These are phyloP conservation scores for Mortierella sp. DNA, from an alignment of 371 early-diverging fungal species.

Conservation along the genomic window DNA sequence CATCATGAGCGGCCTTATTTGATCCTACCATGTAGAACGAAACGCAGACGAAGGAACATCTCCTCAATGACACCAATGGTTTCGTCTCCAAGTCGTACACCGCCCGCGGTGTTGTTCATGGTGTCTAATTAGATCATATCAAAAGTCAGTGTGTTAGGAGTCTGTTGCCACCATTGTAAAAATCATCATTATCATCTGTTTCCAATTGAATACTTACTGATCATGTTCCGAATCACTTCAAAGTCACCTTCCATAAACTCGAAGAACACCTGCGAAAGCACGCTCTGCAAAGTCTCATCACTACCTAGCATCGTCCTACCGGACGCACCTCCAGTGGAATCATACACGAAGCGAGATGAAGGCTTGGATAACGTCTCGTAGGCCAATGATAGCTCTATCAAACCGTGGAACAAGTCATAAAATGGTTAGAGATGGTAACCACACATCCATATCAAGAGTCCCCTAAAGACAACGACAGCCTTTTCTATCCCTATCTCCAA, in stretches of 20 bases:
- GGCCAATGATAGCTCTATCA: conserved; percentile 66
- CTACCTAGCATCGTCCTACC: conserved; percentile 52
- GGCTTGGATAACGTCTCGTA: conserved; percentile 74
- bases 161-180: not conserved
- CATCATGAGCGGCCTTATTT: no score
- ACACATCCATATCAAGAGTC: no score
- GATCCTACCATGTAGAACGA: conserved; percentile 66
- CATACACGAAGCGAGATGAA: conserved; percentile 63
- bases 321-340: conserved; percentile 59
- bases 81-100: conserved; percentile 71
- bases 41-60: conserved; percentile 66
- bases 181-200: not conserved
- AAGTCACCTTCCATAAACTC: conserved; percentile 79
- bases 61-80: conserved; percentile 68
- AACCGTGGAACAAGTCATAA: no score
- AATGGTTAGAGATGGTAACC: no score
- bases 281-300: conserved; percentile 65
- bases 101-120: conserved; percentile 44
- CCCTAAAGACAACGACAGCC: no score
- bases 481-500: no score
- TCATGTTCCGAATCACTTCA: conserved; percentile 69
- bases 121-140: conserved; percentile 17
- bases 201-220: conserved; percentile 57
- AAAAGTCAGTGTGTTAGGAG: not conserved
- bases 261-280: conserved; percentile 70